Evolutionary conservation across 495 filamentous ascomycete genomes (phyloP), one percentile per base, ranked within the genome.

Genomic region (Hyaloscypha bicolor): DNA sequence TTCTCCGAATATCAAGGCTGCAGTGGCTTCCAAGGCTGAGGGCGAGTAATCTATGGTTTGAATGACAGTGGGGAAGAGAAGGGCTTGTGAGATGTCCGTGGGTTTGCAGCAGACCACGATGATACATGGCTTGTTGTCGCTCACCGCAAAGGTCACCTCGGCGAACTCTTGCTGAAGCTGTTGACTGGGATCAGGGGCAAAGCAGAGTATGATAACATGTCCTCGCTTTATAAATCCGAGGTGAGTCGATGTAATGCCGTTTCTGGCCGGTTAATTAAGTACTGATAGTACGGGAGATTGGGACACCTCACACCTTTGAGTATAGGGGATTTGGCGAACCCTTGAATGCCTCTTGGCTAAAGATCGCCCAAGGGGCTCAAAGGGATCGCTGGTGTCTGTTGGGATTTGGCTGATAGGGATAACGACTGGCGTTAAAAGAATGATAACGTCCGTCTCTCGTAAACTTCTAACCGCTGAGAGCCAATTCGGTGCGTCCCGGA

Each of bases 321-420:
- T 81, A 63, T 89, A 89, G 29, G 87, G 87, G 63, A 88, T 85
- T 69, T 89, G 87, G 48, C 84, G 82, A 68, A 89, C 77, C 77
- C 80, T 83, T 2, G 80, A 76, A 71, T 88, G 85, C 61, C 80
- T 77, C 29, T 64, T 75, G 5, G 86, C 85, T 67, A 89, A 73
- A 16, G 84, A 81, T 60, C 78, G 79, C 33, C 87, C 87, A 60
- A 89, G 75, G 31, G 83, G 81, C 68, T 89, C 87, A 64, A 88
- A 89, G 29, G 87, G 87, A 71, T 89, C 87, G 59, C 75, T 76
- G 61, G 72, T 59, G 25, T 72, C 55, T 42, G 63, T 64, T 21
- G 67, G 45, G 32, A 68, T 64, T 29, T 53, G 56, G 48, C 70
- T 74, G 52, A 80, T 77, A 52, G 82, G 83, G 14, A 77, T 74